A percentile compares a stretch with the other conserved stretches of the same genome.
Evolutionary conservation across 2,329 filamentous ascomycete species (phyloP).

Genomic region (Helotiales sp.): DNA sequence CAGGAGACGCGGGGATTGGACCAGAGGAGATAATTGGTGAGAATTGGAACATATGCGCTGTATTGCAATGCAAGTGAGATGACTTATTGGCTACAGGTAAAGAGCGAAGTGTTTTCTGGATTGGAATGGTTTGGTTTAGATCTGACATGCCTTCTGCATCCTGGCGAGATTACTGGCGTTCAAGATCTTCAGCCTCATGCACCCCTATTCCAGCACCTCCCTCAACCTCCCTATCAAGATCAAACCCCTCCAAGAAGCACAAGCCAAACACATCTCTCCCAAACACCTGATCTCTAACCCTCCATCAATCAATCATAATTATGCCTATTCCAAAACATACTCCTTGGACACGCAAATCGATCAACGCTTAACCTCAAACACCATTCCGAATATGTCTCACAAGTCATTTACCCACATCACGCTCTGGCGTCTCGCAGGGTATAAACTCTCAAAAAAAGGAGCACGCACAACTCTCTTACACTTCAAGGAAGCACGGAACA

Average conservation of each 20-base stretch:
- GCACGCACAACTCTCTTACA: background rate
- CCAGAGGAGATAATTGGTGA: background rate
- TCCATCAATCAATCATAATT: too few species aligned
- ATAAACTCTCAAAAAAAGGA: background rate
- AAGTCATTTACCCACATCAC: background rate
- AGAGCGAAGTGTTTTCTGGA: background rate
- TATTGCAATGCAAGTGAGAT: background rate
- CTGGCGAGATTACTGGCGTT: background rate
- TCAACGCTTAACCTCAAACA: background rate
- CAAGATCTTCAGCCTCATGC: slow-evolving; percentile 6
- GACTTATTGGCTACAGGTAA: background rate
- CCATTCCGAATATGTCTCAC: background rate
- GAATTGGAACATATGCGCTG: background rate
- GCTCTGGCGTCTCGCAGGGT: too few species aligned
- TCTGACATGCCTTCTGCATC: background rate
- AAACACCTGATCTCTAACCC: background rate
- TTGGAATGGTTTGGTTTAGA: background rate
- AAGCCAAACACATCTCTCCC: background rate
- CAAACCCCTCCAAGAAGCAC: background rate
- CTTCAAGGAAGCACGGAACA: background rate
- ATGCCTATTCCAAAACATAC: background rate
- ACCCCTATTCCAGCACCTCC: background rate
- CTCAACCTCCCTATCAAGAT: background rate
- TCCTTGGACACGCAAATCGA: background rate
- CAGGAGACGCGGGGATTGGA: background rate